Evolutionary conservation across 2,329 filamentous ascomycete species (phyloP).

Genomic region (Sphaerulina musiva): DNA sequence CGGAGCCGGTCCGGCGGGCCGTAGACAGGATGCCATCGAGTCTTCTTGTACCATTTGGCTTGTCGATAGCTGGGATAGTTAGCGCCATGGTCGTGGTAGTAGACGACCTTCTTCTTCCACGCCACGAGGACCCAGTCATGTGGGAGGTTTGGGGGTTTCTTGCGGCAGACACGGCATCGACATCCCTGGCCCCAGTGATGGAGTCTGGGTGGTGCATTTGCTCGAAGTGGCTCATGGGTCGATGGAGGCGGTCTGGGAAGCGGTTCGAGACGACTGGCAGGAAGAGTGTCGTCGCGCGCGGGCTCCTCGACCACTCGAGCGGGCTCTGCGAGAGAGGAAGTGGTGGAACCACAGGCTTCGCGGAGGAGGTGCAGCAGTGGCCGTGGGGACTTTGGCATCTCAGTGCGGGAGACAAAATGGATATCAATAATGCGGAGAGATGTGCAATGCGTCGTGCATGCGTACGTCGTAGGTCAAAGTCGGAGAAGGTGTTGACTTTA

Average conservation of each 20-base stretch:
- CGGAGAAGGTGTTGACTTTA: no score
- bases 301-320: no score
- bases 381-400: no score
- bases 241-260: no score
- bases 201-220: conserved; percentile 1
- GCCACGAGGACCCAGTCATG: conserved; percentile 3
- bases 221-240: neutral
- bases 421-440: neutral
- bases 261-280: no score
- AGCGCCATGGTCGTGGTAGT: conserved; percentile 2
- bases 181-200: conserved; percentile 2
- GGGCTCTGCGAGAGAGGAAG: no score
- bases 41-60: conserved; percentile 6
- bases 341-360: no score
- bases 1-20: neutral
- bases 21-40: conserved; percentile 1
- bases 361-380: no score
- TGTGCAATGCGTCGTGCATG: no score
- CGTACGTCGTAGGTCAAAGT: no score
- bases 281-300: neutral
- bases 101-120: conserved; percentile 2
- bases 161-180: neutral
- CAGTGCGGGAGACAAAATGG: neutral
- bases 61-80: conserved; percentile 6
- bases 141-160: neutral